Conservation (phyloP, 2,329 filamentous ascomycete genomes). For the Penicillium sp. region DNA sequence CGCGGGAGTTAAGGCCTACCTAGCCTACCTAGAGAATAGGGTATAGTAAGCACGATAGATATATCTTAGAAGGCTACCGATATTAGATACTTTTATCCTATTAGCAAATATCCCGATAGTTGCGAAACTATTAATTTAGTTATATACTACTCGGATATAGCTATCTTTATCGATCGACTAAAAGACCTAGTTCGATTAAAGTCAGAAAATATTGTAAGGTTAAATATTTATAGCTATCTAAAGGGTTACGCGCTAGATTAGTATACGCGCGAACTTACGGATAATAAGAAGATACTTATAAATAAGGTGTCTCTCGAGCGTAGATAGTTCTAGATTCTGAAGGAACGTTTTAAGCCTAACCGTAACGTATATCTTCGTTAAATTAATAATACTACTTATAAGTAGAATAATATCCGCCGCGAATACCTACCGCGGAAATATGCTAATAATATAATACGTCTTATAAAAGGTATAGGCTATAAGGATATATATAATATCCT, state of each 20-base stretch:
- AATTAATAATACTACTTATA: background rate
- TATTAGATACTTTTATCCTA: background rate
- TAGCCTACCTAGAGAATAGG: too few relatives aligned
- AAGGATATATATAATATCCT: background rate
- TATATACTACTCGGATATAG: constrained; percentile 2
- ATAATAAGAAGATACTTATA: background rate
- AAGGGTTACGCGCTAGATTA: background rate
- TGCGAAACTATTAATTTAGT: background rate
- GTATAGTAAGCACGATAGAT: background rate
- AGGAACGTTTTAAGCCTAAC: constrained; percentile 1
- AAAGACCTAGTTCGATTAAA: background rate
- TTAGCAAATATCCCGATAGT: background rate
- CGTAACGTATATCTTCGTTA: background rate
- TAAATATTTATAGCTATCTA: constrained; percentile 1
- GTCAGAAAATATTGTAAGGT: background rate
- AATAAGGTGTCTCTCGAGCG: background rate
- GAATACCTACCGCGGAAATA: background rate
- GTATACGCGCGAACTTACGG: background rate
- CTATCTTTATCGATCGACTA: constrained; percentile 1
- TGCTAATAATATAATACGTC: background rate
- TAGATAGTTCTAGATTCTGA: background rate
- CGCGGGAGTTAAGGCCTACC: too few relatives aligned
- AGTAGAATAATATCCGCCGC: background rate
- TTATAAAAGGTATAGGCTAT: background rate
- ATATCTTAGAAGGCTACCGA: background rate